Percentiles rank a stretch among this genome's conserved stretches.
These are phyloP conservation scores for Alternaria gansuensis DNA, from an alignment of 2,329 filamentous ascomycete species.

Conservation along the genomic window DNA sequence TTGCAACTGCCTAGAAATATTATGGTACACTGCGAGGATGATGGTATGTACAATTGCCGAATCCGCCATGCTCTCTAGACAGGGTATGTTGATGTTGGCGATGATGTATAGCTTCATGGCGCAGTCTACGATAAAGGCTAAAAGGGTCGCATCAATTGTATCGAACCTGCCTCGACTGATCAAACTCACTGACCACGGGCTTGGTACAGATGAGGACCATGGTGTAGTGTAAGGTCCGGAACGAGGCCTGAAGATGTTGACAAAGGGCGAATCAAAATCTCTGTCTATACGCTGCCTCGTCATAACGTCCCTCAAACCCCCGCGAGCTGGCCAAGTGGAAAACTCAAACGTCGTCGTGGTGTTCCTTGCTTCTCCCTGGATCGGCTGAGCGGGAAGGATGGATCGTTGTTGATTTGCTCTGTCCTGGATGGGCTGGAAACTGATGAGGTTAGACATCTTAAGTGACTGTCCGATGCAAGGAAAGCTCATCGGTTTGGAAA, in stretches of 20 bases:
- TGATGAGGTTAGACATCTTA: neutral
- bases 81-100: neutral
- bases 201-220: neutral
- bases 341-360: neutral
- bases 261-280: neutral
- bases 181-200: neutral
- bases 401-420: neutral
- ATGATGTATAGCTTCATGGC: conserved; percentile 12
- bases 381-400: neutral
- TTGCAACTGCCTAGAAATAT: neutral
- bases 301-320: neutral
- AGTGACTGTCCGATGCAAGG: neutral
- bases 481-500: too few species aligned
- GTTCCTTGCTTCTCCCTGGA: neutral
- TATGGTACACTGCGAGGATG: neutral
- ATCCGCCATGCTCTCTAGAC: neutral
- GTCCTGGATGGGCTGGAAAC: neutral
- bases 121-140: conserved; percentile 12
- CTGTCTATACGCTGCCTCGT: neutral
- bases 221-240: conserved; percentile 1
- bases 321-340: neutral
- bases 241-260: conserved; percentile 1
- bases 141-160: neutral
- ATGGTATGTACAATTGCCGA: neutral
- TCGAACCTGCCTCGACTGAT: neutral